Evolutionary conservation across 163 green algal genomes (phyloP).

Genomic region (Picocystis sp.): DNA sequence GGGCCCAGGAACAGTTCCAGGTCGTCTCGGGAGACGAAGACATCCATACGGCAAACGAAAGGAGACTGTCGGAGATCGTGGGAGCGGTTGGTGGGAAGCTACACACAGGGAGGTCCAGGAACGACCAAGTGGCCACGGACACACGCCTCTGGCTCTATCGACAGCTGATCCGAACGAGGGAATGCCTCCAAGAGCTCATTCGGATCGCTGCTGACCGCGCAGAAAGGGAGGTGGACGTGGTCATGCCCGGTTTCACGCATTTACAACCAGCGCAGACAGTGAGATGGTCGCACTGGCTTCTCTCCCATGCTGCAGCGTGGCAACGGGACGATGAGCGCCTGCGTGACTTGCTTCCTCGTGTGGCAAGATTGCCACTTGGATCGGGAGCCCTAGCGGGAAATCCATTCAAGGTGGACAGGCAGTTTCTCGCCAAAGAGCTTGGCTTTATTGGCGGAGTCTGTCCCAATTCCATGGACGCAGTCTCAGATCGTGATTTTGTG

Average conservation of each 20-base stretch:
- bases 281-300: constrained; percentile 86
- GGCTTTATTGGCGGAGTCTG: constrained; percentile 71
- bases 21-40: constrained; percentile 85
- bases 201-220: constrained; percentile 49
- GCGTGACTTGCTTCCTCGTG: constrained; percentile 60
- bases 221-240: constrained; percentile 45
- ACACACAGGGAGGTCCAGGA: constrained; percentile 85
- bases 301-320: constrained; percentile 73
- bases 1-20: constrained; percentile 8
- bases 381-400: constrained; percentile 89
- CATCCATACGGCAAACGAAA: constrained; percentile 97
- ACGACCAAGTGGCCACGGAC: constrained; percentile 97
- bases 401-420: constrained; percentile 85
- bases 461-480: constrained; percentile 96
- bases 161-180: constrained; percentile 43
- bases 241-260: constrained; percentile 98
- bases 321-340: constrained; percentile 88
- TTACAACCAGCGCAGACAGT: constrained; percentile 86
- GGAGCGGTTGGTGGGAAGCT: constrained; percentile 88
- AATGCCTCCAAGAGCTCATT: constrained; percentile 58
- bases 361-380: constrained; percentile 82
- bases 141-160: constrained; percentile 80
- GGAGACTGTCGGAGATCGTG: constrained; percentile 83
- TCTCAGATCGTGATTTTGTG: constrained; percentile 89
- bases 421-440: constrained; percentile 67